Conservation (phyloP, 768 basidiomycete species). For the Termitomyces sp. region DNA sequence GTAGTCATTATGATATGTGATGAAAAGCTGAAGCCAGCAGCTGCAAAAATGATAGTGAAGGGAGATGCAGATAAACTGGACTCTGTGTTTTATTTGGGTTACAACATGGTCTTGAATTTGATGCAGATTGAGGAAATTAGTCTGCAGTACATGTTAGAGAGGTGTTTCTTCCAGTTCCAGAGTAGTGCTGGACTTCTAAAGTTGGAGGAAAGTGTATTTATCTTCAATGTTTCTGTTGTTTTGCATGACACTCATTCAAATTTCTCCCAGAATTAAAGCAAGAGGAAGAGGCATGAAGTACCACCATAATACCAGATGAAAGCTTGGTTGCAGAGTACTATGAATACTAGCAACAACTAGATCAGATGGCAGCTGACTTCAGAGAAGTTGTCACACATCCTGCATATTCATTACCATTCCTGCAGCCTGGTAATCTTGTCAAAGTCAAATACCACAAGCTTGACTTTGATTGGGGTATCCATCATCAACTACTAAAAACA, state of each 20-base stretch:
- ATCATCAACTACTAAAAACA: conserved; percentile 92
- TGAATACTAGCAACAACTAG: conserved; percentile 87
- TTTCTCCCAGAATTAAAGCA: conserved; percentile 54
- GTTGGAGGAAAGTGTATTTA: conserved; percentile 68
- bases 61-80: conserved; percentile 95
- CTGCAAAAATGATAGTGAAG: conserved; percentile 96
- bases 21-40: conserved; percentile 89
- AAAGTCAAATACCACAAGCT: conserved; percentile 80
- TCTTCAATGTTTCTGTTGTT: not conserved
- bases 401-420: conserved; percentile 89
- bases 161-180: conserved; percentile 99
- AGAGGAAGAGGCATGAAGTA: conserved; percentile 61
- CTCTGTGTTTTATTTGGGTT: conserved; percentile 97
- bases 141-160: conserved; percentile 95
- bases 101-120: conserved; percentile 98
- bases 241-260: not conserved
- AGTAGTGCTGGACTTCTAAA: conserved; percentile 83
- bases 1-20: conserved; percentile 99
- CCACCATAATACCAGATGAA: conserved; percentile 79
- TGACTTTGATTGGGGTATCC: conserved; percentile 96
- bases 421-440: conserved; percentile 87
- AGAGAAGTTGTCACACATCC: conserved; percentile 92
- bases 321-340: conserved; percentile 84
- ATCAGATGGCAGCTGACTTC: conserved; percentile 85
- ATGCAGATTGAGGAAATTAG: conserved; percentile 99